These are phyloP conservation scores for Pythium aquatile DNA, from an alignment of 352 stramenopile genomes.

Conservation along the genomic window DNA sequence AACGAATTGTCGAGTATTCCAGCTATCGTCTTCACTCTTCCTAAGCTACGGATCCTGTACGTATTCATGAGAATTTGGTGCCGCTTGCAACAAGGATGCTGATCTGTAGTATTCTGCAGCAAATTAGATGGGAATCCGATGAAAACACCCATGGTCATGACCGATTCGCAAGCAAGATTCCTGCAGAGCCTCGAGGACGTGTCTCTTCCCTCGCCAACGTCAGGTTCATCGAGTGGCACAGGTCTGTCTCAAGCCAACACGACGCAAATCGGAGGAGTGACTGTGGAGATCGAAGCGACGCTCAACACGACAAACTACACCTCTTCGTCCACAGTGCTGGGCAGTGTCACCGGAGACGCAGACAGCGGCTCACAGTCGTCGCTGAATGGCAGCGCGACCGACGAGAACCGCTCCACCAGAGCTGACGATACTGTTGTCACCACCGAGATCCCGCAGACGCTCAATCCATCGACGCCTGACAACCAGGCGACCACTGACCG, in stretches of 20 bases:
- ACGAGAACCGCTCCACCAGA: not conserved
- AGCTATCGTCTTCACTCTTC: not conserved
- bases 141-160: not conserved
- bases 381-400: not conserved
- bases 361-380: not conserved
- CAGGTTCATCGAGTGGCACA: too few relatives aligned
- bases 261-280: not conserved
- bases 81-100: not conserved
- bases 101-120: not conserved
- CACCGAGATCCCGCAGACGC: not conserved
- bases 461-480: not conserved
- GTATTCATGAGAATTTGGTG: not conserved
- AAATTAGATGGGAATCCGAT: not conserved
- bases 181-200: not conserved
- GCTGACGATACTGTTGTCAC: too few relatives aligned
- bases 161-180: not conserved
- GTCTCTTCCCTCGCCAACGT: not conserved
- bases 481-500: not conserved
- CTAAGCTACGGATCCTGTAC: not conserved
- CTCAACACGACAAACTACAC: slow-evolving; percentile 1
- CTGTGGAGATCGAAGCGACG: not conserved
- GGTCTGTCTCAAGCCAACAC: not conserved
- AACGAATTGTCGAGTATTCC: not conserved
- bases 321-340: not conserved
- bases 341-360: not conserved